A percentile compares a stretch with the other conserved stretches of the same genome.
Evolutionary conservation across 805 yeast genomes (phyloP).

Genomic region (Candida coquimbonensis): DNA sequence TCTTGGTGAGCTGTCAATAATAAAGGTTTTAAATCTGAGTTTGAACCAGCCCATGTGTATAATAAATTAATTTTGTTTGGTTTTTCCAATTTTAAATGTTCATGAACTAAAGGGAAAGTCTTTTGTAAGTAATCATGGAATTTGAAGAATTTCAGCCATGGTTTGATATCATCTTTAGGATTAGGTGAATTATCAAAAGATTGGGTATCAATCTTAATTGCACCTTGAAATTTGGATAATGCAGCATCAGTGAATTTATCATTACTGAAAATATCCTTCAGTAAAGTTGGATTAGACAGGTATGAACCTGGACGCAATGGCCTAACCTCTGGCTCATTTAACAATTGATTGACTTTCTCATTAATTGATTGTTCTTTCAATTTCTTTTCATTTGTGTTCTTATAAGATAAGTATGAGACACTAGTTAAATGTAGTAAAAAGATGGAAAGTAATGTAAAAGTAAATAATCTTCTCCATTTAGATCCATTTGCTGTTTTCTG

Average conservation of each 20-base stretch:
- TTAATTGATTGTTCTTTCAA: not conserved
- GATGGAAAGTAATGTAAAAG: too few species aligned
- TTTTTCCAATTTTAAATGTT: conserved; percentile 39
- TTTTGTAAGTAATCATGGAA: conserved; percentile 44
- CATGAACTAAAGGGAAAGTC: conserved; percentile 49
- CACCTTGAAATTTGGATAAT: conserved; percentile 42
- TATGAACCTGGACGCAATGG: not conserved
- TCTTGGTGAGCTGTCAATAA: conserved; percentile 78
- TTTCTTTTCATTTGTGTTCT: too few species aligned
- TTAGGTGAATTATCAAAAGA: conserved; percentile 39
- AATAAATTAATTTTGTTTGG: conserved; percentile 63
- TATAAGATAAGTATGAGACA: too few species aligned
- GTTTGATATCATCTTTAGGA: conserved; percentile 24
- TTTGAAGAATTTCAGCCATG: conserved; percentile 26
- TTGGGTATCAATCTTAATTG: conserved; percentile 59
- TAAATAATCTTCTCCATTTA: too few species aligned
- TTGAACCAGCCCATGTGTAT: conserved; percentile 58
- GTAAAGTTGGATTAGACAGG: not conserved
- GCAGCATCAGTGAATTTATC: conserved; percentile 24
- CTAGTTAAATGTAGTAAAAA: too few species aligned
- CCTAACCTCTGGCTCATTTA: not conserved
- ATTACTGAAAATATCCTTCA: conserved; percentile 1
- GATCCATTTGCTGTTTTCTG: too few species aligned
- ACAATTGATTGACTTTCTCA: not conserved
- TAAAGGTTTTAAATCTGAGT: conserved; percentile 49